Evolutionary conservation across 257 asterid species (phyloP).

Genomic region (Solanum verrucosum): DNA sequence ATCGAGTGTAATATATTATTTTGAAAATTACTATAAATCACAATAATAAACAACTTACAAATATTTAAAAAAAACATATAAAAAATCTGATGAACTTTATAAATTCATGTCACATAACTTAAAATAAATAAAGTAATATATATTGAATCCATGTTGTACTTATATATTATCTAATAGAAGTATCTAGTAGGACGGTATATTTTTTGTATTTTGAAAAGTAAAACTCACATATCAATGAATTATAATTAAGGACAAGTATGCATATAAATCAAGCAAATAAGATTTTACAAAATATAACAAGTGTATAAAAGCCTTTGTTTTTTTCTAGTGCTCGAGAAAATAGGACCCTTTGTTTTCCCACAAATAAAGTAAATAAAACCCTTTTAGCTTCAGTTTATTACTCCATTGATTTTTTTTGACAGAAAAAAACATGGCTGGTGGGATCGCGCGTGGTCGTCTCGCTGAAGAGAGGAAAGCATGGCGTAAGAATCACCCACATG

Average conservation of each 20-base stretch:
- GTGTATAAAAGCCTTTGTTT: background rate
- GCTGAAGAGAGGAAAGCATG: conserved; percentile 26
- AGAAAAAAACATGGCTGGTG: conserved; percentile 11
- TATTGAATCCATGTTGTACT: no score
- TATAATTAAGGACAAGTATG: background rate
- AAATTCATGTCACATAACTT: no score
- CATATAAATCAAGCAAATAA: background rate
- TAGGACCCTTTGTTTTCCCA: background rate
- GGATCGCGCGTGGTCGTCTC: conserved; percentile 24
- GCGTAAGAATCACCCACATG: conserved; percentile 30
- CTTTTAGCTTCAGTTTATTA: background rate
- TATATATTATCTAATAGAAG: background rate
- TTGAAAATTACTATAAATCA: no score
- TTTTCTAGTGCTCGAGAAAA: background rate
- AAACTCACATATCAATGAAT: background rate
- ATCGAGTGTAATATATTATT: no score
- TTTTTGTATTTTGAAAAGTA: no score
- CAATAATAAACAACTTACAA: no score
- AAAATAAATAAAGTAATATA: no score
- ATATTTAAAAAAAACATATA: no score
- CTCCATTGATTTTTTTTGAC: background rate
- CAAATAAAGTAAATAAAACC: background rate
- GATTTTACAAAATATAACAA: no score
- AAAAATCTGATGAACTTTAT: no score
- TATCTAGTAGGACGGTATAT: no score